Evolutionary conservation across 2,329 filamentous ascomycete genomes (phyloP), one percentile per base, ranked within the genome.

Genomic region (Hypoxylon sp.): DNA sequence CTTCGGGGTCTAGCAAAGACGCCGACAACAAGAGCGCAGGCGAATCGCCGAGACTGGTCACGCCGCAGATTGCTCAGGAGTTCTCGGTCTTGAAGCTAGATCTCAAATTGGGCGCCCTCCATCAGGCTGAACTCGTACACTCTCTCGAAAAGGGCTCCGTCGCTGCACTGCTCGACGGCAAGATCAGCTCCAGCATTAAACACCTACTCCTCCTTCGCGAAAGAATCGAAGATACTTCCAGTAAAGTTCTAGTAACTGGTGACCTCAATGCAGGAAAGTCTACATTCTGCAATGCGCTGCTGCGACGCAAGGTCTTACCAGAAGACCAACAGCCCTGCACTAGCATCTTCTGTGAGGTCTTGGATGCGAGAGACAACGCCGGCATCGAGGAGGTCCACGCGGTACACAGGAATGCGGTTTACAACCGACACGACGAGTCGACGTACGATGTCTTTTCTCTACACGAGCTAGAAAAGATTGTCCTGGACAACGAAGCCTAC

Each of bases 281-380:
- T 3, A 99, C 95, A 0, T 99, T 99, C 69, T 99, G 95, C 78
- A 99, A 99, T 75, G 95, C 95, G n/a, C 80, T 99, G 2, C 78
- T 99, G 35, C 88, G 95, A 59, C 87, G 93, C 61, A 98, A 98
- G 75, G 85, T 99, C 23, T 78, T 99, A 3, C 95, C 95, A 0
- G 95, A 98, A 75, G 95, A 99, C 69, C 94, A 99, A 74, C 95
- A 98, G 72, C 95, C 95, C 1, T 99, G 95, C 75, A 99, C 95
- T 1, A 95, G 92, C 75, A 97, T 99, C 55, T 99, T 99, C 77
- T 99, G 95, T 73, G 95, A 99, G 73, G 95, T 99, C 2, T 77
- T 99, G 55, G 93, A 99, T 75, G 90, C 91, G 4, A 86, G 91
- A 64, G 92, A 97, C 72, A 99, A 99, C 70, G 88, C 87, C 24